A percentile compares a stretch with the other conserved stretches of the same genome.
These are phyloP conservation scores for Oryza glaberrima DNA, from an alignment of 176 grass and related monocot species.

Conservation along the genomic window DNA sequence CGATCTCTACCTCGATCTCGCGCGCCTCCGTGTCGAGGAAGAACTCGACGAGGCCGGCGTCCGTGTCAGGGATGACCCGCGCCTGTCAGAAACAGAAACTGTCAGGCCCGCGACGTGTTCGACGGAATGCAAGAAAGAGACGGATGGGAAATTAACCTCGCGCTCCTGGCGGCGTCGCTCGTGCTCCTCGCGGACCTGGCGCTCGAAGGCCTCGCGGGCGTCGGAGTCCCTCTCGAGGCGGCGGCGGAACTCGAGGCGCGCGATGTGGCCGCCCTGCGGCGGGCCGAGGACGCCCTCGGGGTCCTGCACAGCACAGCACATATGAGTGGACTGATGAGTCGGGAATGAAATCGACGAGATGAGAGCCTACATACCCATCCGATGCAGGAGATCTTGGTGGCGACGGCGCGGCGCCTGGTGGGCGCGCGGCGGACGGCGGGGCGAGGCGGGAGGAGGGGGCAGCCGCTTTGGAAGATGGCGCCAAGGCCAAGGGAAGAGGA, in stretches of 20 bases:
- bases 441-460: constrained; percentile 22
- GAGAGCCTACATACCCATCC: constrained; percentile 48
- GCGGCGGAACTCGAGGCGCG: constrained; percentile 71
- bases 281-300: constrained; percentile 74
- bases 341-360: too few relatives aligned
- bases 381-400: constrained; percentile 64
- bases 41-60: constrained; percentile 78
- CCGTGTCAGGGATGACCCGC: constrained; percentile 74
- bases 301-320: constrained; percentile 44
- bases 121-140: constrained; percentile 2
- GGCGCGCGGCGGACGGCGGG: neutral
- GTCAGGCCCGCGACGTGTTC: neutral
- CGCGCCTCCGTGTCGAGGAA: constrained; percentile 93
- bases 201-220: constrained; percentile 63
- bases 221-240: constrained; percentile 73
- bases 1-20: constrained; percentile 92
- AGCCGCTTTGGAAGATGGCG: constrained; percentile 33
- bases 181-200: constrained; percentile 74
- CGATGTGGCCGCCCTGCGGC: constrained; percentile 76
- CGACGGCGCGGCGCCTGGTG: constrained; percentile 32
- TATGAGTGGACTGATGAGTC: neutral
- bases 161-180: constrained; percentile 66
- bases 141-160: constrained; percentile 30
- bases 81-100: constrained; percentile 26
- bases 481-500: constrained; percentile 36